These are phyloP conservation scores for Chaetomium tenue DNA, from an alignment of 495 filamentous ascomycete species.

Conservation along the genomic window DNA sequence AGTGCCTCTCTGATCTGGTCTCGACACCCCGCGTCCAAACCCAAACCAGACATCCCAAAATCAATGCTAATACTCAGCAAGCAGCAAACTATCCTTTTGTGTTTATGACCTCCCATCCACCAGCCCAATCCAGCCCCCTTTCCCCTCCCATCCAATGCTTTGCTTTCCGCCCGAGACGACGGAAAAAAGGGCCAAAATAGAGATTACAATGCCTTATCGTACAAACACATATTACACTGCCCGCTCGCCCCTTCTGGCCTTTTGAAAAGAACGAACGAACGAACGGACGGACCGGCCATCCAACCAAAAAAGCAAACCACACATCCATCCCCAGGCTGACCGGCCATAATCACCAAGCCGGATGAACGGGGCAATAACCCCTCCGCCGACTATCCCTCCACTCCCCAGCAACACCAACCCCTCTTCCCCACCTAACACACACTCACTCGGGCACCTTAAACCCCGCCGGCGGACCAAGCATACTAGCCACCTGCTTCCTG, in stretches of 20 bases:
- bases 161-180: neutral
- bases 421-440: neutral
- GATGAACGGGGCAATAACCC: too few relatives aligned
- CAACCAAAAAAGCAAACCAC: neutral
- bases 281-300: neutral
- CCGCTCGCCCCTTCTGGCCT: neutral
- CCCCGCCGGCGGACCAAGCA: conserved; percentile 45
- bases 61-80: conserved; percentile 9
- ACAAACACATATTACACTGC: conserved; percentile 14
- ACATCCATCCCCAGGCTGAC: too few relatives aligned
- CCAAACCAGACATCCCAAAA: conserved; percentile 1
- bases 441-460: conserved; percentile 20
- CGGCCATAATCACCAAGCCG: neutral
- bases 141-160: neutral
- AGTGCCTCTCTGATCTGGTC: neutral
- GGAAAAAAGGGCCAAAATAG: neutral
- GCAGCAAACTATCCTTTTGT: conserved; percentile 14
- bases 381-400: too few relatives aligned
- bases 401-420: neutral
- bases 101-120: conserved; percentile 5
- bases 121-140: neutral
- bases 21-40: too few relatives aligned
- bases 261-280: conserved; percentile 3
- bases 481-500: conserved; percentile 73
- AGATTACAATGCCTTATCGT: conserved; percentile 15